Evolutionary conservation across 2,329 filamentous ascomycete species (phyloP).

Genomic region (Claviceps maximensis): DNA sequence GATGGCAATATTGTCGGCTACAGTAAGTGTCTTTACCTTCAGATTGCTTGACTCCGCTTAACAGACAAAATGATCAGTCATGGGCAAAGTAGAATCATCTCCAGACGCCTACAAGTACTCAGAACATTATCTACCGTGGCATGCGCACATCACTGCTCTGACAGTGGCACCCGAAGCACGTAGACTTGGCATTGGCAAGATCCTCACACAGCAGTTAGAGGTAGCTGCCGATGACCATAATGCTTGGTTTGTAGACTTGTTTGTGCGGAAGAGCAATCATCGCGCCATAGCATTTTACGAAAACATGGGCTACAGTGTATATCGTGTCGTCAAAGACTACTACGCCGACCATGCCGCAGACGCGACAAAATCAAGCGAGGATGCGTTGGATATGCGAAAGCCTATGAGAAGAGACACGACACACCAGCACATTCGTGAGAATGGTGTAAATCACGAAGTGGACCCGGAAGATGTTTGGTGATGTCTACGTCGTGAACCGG

Average conservation of each 20-base stretch:
- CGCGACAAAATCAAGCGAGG: constrained; percentile 53
- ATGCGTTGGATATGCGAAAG: constrained; percentile 97
- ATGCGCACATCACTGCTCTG: constrained; percentile 92
- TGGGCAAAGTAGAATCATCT: constrained; percentile 91
- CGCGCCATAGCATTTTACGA: constrained; percentile 82
- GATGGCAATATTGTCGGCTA: constrained; percentile 88
- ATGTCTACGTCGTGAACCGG: not conserved
- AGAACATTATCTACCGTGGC: constrained; percentile 94
- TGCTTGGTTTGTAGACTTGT: constrained; percentile 92
- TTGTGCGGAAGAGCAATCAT: constrained; percentile 78
- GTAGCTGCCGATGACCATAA: constrained; percentile 67
- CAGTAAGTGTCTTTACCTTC: constrained; percentile 41
- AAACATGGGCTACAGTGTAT: constrained; percentile 85
- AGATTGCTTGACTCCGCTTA: constrained; percentile 11
- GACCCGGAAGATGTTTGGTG: constrained; percentile 77
- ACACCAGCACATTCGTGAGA: constrained; percentile 60
- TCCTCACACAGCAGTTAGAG: constrained; percentile 70
- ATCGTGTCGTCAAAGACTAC: constrained; percentile 77
- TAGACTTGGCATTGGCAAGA: constrained; percentile 73
- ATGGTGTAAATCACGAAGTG: constrained; percentile 69
- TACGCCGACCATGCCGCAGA: constrained; percentile 73
- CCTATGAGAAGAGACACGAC: constrained; percentile 69
- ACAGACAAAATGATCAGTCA: constrained; percentile 49
- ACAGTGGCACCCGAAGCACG: constrained; percentile 82
- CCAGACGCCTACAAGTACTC: constrained; percentile 61